Evolutionary conservation across 2,329 filamentous ascomycete species (phyloP), one percentile per base, ranked within the genome.

Genomic region (Hypoxylon sp.): DNA sequence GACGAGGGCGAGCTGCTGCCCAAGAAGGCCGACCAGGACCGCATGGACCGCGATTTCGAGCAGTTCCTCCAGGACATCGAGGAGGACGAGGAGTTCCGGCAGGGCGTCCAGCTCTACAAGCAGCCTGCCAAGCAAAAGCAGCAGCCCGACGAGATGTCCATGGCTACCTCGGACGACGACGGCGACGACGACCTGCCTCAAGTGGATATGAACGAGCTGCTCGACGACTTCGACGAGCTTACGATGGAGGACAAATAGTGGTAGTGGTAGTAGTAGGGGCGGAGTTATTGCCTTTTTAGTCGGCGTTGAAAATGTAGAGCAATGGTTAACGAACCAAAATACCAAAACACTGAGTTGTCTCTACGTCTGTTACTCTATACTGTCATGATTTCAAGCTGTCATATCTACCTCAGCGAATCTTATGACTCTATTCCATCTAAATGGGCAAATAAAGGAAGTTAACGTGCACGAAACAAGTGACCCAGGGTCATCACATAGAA

Each of bases 11-110:
- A 97, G 65, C 83, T 96, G 74, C 78, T 93, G 63, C 91, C 91
- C 29, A 88, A 91, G 80, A 92, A 97, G 78, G 82, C 91, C 58
- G 93, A 98, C 72, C 90, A 94, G 72, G 91, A 93, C 58, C 87
- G 88, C 63, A 87, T 96, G 80, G 93, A 98, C 72, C 85, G 88
- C 65, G 95, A 99, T 76, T 99, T 96, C 77, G 95, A 99, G 79
- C 86, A 93, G 85, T 99, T 99, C 86, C 79, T 99, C 81, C 88
- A 90, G 41, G 95, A 99, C 74, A 91, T 99, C 9, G 96, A 99
- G 77, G 93, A 98, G 73, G 95, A 99, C 73, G 84, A 90, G 48
- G 95, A 99, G 71, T 81, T 97, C 66, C 83, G 95, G 52, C 84
- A 88, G 38, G 92, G 92, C 1, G 79, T 99, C 72, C 90, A 91